A percentile compares a stretch with the other conserved stretches of the same genome.
These are phyloP conservation scores for Gossypium lobatum DNA, from an alignment of 441 rosid species.

Conservation along the genomic window DNA sequence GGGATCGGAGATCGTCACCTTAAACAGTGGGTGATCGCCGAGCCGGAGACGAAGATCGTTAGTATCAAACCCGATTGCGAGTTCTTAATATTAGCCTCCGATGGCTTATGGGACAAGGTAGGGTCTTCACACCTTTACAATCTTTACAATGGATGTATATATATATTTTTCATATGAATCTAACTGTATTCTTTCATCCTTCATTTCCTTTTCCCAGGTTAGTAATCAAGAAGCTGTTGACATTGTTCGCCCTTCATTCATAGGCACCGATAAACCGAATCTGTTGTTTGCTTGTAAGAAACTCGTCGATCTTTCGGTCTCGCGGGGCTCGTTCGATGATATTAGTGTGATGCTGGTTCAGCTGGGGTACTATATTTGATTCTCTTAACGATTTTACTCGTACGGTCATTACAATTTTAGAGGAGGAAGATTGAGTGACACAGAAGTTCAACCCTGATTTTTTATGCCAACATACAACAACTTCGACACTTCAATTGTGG, in stretches of 20 bases:
- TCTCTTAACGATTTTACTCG: not conserved
- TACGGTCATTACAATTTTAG: no score
- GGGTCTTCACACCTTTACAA: not conserved
- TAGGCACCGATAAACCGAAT: constrained; percentile 32
- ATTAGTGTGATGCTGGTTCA: constrained; percentile 56
- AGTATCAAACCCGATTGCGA: constrained; percentile 40
- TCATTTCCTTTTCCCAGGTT: constrained; percentile 27
- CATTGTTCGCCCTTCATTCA: constrained; percentile 40
- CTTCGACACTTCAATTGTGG: not conserved
- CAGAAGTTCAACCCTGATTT: no score
- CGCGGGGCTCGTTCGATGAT: constrained; percentile 67
- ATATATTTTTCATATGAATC: not conserved
- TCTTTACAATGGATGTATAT: not conserved
- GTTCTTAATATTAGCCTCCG: constrained; percentile 69
- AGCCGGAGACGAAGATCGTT: constrained; percentile 52
- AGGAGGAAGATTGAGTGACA: no score
- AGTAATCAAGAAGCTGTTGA: constrained; percentile 66
- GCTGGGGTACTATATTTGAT: constrained; percentile 29
- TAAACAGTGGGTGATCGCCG: constrained; percentile 62
- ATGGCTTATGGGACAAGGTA: constrained; percentile 75
- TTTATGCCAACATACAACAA: no score
- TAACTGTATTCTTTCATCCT: not conserved
- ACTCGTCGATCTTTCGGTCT: constrained; percentile 50
- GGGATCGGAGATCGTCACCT: constrained; percentile 58
- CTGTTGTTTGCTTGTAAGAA: constrained; percentile 47